Conservation (phyloP, 495 filamentous ascomycete genomes). For the Letharia lupina region DNA sequence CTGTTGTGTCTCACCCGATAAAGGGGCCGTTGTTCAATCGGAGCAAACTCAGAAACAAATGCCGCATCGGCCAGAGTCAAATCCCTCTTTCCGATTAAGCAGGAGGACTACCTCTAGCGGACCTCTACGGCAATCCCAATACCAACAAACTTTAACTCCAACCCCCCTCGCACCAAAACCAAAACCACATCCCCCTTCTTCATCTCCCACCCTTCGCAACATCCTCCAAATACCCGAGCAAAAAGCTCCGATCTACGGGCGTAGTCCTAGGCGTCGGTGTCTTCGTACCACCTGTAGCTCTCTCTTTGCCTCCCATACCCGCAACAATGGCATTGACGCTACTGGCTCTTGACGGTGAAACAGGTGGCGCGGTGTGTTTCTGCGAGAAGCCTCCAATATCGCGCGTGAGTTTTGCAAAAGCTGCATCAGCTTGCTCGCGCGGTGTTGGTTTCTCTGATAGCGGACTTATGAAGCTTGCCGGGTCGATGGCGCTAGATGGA, state of each 20-base stretch:
- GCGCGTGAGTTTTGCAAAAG: slow-evolving; percentile 2
- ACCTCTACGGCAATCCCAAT: not conserved
- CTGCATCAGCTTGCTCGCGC: slow-evolving; percentile 13
- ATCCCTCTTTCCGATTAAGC: not conserved
- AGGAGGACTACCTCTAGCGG: not conserved
- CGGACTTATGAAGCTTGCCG: slow-evolving; percentile 38
- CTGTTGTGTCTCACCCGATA: not conserved
- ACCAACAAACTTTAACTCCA: not conserved
- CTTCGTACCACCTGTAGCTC: slow-evolving; percentile 35
- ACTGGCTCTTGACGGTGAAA: not conserved
- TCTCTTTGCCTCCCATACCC: slow-evolving; percentile 24
- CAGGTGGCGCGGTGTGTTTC: not conserved
- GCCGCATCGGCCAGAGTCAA: not conserved
- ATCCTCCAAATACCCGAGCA: slow-evolving; percentile 65
- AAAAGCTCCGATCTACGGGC: slow-evolving; percentile 63
- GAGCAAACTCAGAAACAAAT: not conserved
- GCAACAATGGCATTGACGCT: slow-evolving; percentile 12
- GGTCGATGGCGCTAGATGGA: slow-evolving; percentile 28
- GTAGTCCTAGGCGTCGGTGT: slow-evolving; percentile 52
- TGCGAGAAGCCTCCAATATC: not conserved
- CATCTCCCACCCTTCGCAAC: slow-evolving; percentile 37
- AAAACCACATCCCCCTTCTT: not conserved
- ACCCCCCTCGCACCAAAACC: not conserved
- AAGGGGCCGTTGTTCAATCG: not conserved
- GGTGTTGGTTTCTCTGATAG: slow-evolving; percentile 32